Base-by-base conservation (phyloP, 2,329 filamentous ascomycete genomes). In the Aureobasidium sp. region DNA sequence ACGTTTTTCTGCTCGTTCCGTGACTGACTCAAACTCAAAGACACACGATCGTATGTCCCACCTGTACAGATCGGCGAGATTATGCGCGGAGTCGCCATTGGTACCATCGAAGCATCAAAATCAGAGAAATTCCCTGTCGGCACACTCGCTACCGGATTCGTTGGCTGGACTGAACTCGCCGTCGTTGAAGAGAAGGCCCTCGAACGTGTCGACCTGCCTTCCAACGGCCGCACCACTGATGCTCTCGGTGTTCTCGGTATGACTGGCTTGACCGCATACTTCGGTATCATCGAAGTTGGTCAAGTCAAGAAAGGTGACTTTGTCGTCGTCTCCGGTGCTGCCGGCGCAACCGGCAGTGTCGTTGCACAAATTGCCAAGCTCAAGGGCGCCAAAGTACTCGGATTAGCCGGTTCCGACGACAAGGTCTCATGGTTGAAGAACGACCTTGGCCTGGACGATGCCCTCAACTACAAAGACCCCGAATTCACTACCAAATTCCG, bases 351-450 rank as follows among this genome's bases (percentile, higher is more conserved):
- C 0, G 89, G 89, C 1, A 87, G 82, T 68, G 83, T 92, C 1
- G 89, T 84, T 0, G 88, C 87, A 0, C 89, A 93, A 75, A 90
- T 92, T 66, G 87, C 88, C 21, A 91, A 90, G 77, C 75, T 90
- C 59, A 84, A 85, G 72, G 89, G 87, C 11, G 82, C 67, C 74
- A 82, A 76, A 2, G 83, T 90, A 11, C 73, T 88, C 25, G 87
- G 87, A 7, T 78, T 90, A 64, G 85, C 85, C 0, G 87, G 87
- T 0, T 81, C 79, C 59, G 80, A 84, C 39, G 84, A 87, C 41
- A 90, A 90, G 75, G 88, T 84, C 66, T 73, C 77, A 54, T 89
- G 86, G 80, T 27, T 59, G 45, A 81, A 77, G 3, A 75, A 82
- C 63, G 82, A 86, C 67, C 74, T 90, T 29, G 86, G 86, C 1